phyloP scores from a whole-genome alignment of 2,329 filamentous ascomycete genomes.

The Pestalotiopsis sp. region DNA sequence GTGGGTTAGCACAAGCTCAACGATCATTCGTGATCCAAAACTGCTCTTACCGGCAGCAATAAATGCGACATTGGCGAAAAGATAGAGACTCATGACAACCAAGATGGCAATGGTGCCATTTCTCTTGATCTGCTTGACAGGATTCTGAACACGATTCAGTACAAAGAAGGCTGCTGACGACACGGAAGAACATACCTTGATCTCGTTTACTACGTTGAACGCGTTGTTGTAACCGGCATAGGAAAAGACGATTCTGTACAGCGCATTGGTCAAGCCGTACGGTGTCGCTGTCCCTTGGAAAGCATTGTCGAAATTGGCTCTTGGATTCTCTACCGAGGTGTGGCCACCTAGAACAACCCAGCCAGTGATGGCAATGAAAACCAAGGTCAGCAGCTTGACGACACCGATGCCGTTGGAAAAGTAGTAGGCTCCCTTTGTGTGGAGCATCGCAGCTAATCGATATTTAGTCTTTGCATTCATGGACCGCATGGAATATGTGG shows the following conservation, averaged over 20 bases:
- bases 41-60: conserved; percentile 51
- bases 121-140: conserved; percentile 55
- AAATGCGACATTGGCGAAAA: conserved; percentile 63
- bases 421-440: conserved; percentile 46
- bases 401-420: conserved; percentile 49
- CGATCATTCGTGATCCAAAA: too few relatives aligned
- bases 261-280: conserved; percentile 47
- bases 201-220: conserved; percentile 65
- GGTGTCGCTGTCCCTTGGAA: conserved; percentile 43
- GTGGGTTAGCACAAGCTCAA: not conserved
- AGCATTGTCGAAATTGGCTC: conserved; percentile 46
- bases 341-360: conserved; percentile 55
- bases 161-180: not conserved
- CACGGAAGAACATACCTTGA: conserved; percentile 39
- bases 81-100: conserved; percentile 56
- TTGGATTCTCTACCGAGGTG: conserved; percentile 44
- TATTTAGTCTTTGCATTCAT: not conserved
- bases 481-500: not conserved
- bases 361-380: conserved; percentile 50
- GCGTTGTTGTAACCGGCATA: conserved; percentile 61
- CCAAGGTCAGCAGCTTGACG: conserved; percentile 53
- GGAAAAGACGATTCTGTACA: conserved; percentile 62
- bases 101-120: conserved; percentile 52
- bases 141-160: conserved; percentile 42
- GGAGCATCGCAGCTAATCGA: conserved; percentile 42